Evolutionary conservation across 73 alveolate genomes (phyloP).

Genomic region (Breviolum minutum): DNA sequence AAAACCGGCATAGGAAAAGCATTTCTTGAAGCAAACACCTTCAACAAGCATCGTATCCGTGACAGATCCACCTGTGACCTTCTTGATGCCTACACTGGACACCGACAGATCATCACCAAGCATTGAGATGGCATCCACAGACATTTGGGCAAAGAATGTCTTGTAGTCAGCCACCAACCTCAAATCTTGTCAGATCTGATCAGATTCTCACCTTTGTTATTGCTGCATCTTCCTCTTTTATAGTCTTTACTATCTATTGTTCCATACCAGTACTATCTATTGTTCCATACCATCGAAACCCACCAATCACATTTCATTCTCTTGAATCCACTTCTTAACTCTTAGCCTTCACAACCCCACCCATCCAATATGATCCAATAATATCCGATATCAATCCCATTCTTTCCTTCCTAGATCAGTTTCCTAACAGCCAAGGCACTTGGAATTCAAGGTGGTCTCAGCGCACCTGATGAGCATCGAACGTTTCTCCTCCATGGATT

Average conservation of each 20-base stretch:
- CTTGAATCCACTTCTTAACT: too few relatives aligned
- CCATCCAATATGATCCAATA: too few relatives aligned
- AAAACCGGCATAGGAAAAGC: constrained; percentile 98
- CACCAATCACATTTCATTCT: too few relatives aligned
- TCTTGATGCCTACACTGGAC: constrained; percentile 97
- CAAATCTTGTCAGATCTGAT: not conserved
- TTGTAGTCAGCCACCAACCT: constrained; percentile 98
- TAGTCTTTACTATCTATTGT: too few relatives aligned
- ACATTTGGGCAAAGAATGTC: constrained; percentile 99
- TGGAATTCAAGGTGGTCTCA: constrained; percentile 97
- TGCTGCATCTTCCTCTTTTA: too few relatives aligned
- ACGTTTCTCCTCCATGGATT: constrained; percentile 61
- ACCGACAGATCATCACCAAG: constrained; percentile 97
- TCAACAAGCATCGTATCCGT: constrained; percentile 95
- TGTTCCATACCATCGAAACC: too few relatives aligned
- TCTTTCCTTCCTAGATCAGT: too few relatives aligned
- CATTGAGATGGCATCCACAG: constrained; percentile 98
- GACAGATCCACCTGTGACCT: constrained; percentile 98
- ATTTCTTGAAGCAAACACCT: constrained; percentile 99
- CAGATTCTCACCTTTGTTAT: too few relatives aligned
- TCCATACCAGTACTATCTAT: too few relatives aligned
- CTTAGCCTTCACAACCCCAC: too few relatives aligned
- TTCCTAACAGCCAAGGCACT: constrained; percentile 23
- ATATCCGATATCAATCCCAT: too few relatives aligned
- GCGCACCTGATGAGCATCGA: constrained; percentile 96